phyloP scores from a whole-genome alignment of 768 basidiomycete genomes.

The Mycena indigotica region DNA sequence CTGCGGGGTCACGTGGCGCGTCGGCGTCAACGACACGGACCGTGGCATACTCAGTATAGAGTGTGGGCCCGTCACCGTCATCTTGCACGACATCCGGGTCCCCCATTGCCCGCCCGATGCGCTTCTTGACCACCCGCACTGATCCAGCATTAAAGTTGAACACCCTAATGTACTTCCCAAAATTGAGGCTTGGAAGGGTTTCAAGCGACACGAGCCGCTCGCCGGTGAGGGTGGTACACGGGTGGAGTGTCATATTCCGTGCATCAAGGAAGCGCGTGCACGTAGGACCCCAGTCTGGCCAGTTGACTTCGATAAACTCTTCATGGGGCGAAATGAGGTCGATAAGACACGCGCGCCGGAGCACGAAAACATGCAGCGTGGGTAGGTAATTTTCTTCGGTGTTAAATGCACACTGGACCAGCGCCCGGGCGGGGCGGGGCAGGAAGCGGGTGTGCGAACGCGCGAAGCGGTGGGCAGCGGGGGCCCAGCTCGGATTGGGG shows the following conservation, averaged over 20 bases:
- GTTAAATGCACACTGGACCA: background rate
- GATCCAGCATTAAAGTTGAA: background rate
- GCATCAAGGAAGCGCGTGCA: background rate
- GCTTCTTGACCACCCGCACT: background rate
- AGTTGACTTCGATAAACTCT: background rate
- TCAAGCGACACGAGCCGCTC: background rate
- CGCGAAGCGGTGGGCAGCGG: background rate
- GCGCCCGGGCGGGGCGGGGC: background rate
- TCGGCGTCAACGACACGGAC: background rate
- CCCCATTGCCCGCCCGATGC: background rate
- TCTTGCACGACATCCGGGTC: background rate
- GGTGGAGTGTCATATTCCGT: background rate
- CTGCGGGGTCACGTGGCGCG: background rate
- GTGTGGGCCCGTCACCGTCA: background rate
- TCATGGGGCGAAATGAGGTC: no score
- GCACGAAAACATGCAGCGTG: background rate
- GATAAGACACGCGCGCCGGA: background rate
- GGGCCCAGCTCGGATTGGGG: background rate
- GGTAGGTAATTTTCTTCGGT: background rate
- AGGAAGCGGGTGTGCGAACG: conserved; percentile 1
- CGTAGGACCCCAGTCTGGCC: background rate
- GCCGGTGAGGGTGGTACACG: background rate
- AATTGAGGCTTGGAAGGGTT: background rate
- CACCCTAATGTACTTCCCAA: background rate
- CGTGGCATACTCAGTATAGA: background rate